Conservation (phyloP, 148 eudicot genomes). For the Amaranthus cruentus region DNA sequence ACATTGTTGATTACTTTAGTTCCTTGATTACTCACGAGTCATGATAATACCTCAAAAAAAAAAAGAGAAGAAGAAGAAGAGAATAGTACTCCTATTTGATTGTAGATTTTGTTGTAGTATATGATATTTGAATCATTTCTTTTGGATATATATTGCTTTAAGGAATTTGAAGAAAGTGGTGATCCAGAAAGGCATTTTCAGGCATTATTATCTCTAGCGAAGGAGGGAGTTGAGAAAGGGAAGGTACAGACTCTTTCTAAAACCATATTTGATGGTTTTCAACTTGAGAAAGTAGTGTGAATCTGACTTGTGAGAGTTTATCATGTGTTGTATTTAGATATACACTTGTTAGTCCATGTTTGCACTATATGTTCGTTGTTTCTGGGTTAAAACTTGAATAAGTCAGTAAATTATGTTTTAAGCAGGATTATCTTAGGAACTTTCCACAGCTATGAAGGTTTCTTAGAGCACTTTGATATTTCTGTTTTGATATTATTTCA, state of each 20-base stretch:
- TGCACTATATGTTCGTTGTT: neutral
- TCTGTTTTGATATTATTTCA: neutral
- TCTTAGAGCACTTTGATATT: neutral
- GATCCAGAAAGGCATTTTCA: constrained; percentile 88
- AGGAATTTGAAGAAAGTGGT: constrained; percentile 98
- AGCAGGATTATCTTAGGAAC: neutral
- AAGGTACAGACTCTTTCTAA: constrained; percentile 49
- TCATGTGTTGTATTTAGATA: neutral
- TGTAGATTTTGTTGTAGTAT: no score
- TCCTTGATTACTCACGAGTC: neutral
- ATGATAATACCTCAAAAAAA: neutral
- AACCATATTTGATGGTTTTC: neutral
- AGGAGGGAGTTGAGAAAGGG: constrained; percentile 83
- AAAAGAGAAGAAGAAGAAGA: neutral
- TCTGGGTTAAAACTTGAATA: neutral
- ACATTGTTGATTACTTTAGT: constrained; percentile 8
- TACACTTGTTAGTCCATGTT: neutral
- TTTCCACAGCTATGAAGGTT: neutral
- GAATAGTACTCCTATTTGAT: neutral
- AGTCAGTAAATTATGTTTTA: neutral
- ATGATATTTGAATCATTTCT: neutral
- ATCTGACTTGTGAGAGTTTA: neutral
- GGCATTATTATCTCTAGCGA: constrained; percentile 74
- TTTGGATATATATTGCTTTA: neutral
- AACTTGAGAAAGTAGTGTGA: neutral